Base-by-base conservation (phyloP, 331 rosid species). In the Dryas integrifolia region DNA sequence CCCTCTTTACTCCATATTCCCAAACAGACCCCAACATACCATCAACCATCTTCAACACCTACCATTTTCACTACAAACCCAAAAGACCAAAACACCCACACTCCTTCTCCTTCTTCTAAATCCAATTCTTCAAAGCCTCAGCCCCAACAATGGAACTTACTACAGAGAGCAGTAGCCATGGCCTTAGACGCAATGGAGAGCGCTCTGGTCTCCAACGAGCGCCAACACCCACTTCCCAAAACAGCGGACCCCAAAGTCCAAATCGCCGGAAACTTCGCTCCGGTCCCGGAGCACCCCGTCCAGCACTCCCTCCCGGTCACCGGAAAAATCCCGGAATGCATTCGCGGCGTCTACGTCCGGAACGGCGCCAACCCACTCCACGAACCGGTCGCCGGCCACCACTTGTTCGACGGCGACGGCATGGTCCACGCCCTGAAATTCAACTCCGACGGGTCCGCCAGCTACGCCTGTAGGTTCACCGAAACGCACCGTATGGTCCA, bases 361-460 rank as follows among this genome's bases (percentile, higher is more conserved):
- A 94, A 94, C 84, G 98, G 98, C 10, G 98, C 98, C 0, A 94
- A 94, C 83, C 98, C 98, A 0, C 90, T 80, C 9, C 73, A 91
- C 75, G 96, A 91, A 55, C 98, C 98, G 0, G 67, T 74, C 1
- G 92, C 96, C 55, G 98, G 98, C 0, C 98, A 94, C 84, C 98
- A 94, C 83, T 82, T 94, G 69, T 94, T 94, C 70, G 98, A 94
- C 81, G 98, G 98, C 1, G 98, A 94, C 73, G 98, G 98, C 51
- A 94, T 94, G 98, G 91, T 94, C 45, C 98, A 94, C 70, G 96
- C 97, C 10, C 85, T 94, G 0, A 62, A 79, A 7, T 86, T 94
- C 88, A 67, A 55, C 0, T 13, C 24, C 9, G 67, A 79, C 65
- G 88, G 92, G 0, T 49, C 76, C 2, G 95, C 85, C 4, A 85